These are phyloP conservation scores for Ophiocordyceps robertsii DNA, from an alignment of 2,329 filamentous ascomycete genomes.

Conservation along the genomic window DNA sequence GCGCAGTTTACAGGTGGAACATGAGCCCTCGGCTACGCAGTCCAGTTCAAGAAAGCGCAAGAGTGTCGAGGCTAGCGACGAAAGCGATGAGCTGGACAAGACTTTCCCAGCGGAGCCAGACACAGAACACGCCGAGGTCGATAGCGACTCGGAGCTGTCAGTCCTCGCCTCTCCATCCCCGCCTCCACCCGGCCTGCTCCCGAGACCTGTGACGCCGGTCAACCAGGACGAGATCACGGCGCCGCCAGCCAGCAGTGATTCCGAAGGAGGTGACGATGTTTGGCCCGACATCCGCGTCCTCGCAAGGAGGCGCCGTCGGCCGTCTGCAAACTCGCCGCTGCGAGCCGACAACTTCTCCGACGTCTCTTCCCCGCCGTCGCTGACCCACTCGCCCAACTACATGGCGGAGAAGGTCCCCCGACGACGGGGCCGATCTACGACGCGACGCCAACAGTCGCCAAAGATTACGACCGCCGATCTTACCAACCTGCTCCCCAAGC, in stretches of 20 bases:
- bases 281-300: conserved; percentile 41
- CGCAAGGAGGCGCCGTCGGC: conserved; percentile 29
- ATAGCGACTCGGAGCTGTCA: conserved; percentile 25
- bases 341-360: conserved; percentile 31
- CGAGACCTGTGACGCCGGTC: conserved; percentile 27
- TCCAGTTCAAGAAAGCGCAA: conserved; percentile 41
- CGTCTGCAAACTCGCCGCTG: conserved; percentile 22
- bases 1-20: conserved; percentile 11
- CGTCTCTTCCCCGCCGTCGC: conserved; percentile 49
- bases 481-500: conserved; percentile 38
- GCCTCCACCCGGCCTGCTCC: conserved; percentile 10
- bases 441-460: conserved; percentile 20
- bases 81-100: conserved; percentile 23
- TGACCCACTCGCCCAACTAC: conserved; percentile 53
- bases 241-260: conserved; percentile 41
- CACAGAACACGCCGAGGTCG: conserved; percentile 6
- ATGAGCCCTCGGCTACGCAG: conserved; percentile 10
- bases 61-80: conserved; percentile 30
- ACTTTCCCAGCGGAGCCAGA: conserved; percentile 14
- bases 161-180: conserved; percentile 22
- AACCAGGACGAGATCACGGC: conserved; percentile 37
- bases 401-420: conserved; percentile 11
- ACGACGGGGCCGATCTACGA: conserved; percentile 15
- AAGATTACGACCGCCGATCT: conserved; percentile 42
- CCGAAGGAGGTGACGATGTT: conserved; percentile 25